Evolutionary conservation across 257 asterid genomes (phyloP).

Genomic region (Apocynum venetum): DNA sequence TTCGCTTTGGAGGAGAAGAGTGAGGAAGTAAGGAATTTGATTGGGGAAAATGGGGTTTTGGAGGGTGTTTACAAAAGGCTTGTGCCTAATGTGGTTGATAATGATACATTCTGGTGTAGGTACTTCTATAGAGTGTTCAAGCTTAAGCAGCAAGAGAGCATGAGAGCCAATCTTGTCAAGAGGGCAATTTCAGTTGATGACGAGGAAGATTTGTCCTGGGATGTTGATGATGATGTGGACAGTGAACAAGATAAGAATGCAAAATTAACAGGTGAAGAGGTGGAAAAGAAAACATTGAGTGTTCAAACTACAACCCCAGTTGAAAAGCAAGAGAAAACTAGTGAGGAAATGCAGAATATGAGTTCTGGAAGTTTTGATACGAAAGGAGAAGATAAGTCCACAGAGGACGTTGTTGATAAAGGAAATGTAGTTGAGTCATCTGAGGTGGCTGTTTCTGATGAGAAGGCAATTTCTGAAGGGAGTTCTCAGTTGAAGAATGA

Average conservation of each 20-base stretch:
- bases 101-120: constrained; percentile 71
- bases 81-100: constrained; percentile 58
- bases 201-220: constrained; percentile 87
- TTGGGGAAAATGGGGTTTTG: constrained; percentile 51
- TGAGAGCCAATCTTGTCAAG: constrained; percentile 74
- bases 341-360: constrained; percentile 15
- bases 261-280: constrained; percentile 26
- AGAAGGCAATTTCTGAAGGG: constrained; percentile 25
- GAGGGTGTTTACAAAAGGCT: constrained; percentile 39
- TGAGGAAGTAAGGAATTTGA: constrained; percentile 47
- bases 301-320: constrained; percentile 16
- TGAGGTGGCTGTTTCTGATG: constrained; percentile 22
- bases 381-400: constrained; percentile 18
- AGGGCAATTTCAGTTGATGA: constrained; percentile 66
- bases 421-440: constrained; percentile 15
- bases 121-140: constrained; percentile 72
- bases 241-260: constrained; percentile 19
- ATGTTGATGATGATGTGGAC: constrained; percentile 63
- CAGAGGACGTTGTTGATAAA: constrained; percentile 25
- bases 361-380: constrained; percentile 15
- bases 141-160: constrained; percentile 71
- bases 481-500: constrained; percentile 20
- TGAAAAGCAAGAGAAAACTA: constrained; percentile 21
- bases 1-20: constrained; percentile 42
- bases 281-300: constrained; percentile 15